Evolutionary conservation across 495 filamentous ascomycete genomes (phyloP).

Genomic region (Physcia stellaris): DNA sequence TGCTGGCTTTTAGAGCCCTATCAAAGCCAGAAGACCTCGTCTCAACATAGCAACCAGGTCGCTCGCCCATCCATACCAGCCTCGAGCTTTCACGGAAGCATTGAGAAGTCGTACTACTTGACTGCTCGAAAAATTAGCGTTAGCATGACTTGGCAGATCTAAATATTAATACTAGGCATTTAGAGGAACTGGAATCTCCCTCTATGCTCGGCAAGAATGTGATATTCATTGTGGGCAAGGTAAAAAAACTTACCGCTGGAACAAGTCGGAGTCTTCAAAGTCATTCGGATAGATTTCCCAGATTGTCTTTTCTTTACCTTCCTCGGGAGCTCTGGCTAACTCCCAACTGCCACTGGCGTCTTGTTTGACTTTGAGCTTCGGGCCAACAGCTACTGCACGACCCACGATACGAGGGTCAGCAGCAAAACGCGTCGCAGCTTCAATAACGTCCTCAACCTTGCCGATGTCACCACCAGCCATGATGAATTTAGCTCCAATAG

Average conservation of each 20-base stretch:
- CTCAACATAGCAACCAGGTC: too few relatives aligned
- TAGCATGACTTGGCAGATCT: too few relatives aligned
- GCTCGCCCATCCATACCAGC: slow-evolving; percentile 2
- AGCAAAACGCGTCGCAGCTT: slow-evolving; percentile 30
- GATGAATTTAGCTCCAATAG: slow-evolving; percentile 23
- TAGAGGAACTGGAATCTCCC: too few relatives aligned
- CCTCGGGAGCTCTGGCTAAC: slow-evolving; percentile 16
- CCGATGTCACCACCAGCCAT: slow-evolving; percentile 40
- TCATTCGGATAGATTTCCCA: slow-evolving; percentile 48
- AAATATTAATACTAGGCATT: too few relatives aligned
- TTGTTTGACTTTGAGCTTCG: slow-evolving; percentile 30
- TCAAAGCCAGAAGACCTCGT: too few relatives aligned
- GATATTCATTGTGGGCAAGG: slow-evolving; percentile 34
- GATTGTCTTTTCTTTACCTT: slow-evolving; percentile 25
- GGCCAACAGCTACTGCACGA: slow-evolving; percentile 39
- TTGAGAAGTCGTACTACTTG: too few relatives aligned
- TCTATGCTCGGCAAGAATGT: slow-evolving; percentile 24
- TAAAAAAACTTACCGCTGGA: slow-evolving; percentile 38
- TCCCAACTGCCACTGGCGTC: slow-evolving; percentile 22
- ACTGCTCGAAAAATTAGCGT: too few relatives aligned
- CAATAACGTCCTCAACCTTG: slow-evolving; percentile 40
- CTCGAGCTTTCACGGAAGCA: too few relatives aligned
- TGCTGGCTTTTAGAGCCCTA: too few relatives aligned
- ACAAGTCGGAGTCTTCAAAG: slow-evolving; percentile 38
- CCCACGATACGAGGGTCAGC: slow-evolving; percentile 38